phyloP scores from a whole-genome alignment of 306 rosid genomes.

The Prosopis cineraria region DNA sequence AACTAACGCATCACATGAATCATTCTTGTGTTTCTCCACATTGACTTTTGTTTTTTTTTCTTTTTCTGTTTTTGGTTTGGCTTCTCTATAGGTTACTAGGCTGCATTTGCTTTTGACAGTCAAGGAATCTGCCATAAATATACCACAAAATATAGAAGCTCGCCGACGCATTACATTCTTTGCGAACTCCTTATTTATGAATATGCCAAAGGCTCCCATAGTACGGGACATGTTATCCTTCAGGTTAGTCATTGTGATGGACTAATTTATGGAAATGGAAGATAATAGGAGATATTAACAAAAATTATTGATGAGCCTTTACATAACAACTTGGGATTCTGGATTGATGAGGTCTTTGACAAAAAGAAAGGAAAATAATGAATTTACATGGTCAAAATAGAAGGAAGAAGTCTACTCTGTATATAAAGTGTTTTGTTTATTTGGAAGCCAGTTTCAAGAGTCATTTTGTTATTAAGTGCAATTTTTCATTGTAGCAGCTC shows the following conservation, averaged over 20 bases:
- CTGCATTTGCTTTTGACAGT: constrained; percentile 71
- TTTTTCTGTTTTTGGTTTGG: no score
- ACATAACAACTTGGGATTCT: not conserved
- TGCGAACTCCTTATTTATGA: constrained; percentile 78
- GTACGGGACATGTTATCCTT: constrained; percentile 70
- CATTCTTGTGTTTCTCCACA: constrained; percentile 7
- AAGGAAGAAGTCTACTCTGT: not conserved
- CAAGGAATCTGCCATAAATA: constrained; percentile 81
- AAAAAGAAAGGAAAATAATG: not conserved
- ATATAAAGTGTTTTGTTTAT: not conserved
- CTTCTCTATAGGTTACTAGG: constrained; percentile 54
- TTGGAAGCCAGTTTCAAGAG: not conserved
- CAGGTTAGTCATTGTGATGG: constrained; percentile 49
- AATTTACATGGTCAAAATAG: not conserved
- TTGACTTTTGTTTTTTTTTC: constrained; percentile 11
- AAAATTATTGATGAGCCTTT: not conserved
- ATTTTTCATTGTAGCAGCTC: not conserved
- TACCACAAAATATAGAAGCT: constrained; percentile 75
- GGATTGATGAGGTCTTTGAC: not conserved
- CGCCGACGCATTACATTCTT: constrained; percentile 80
- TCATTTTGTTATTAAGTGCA: not conserved
- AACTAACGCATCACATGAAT: not conserved
- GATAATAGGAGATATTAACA: not conserved
- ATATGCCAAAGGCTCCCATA: constrained; percentile 69
- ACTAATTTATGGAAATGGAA: not conserved